These are phyloP conservation scores for Kalaharituber pfeilii DNA, from an alignment of 2,329 filamentous ascomycete genomes.

Conservation along the genomic window DNA sequence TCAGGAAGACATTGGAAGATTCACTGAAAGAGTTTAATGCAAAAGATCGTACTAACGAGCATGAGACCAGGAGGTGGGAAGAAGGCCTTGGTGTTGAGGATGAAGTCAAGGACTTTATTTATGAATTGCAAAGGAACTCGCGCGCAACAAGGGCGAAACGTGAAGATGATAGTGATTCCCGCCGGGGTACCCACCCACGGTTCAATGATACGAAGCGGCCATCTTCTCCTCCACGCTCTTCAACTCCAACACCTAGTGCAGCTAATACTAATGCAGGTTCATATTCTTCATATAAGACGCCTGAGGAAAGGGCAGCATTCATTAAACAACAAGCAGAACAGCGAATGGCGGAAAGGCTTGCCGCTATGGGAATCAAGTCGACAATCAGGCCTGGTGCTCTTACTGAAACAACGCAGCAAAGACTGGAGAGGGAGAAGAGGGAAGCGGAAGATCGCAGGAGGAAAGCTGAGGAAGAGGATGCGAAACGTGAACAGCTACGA, in stretches of 20 bases:
- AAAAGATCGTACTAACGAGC: constrained; percentile 16
- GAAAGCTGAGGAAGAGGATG: constrained; percentile 88
- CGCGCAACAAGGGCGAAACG: constrained; percentile 38
- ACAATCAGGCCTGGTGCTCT: constrained; percentile 13
- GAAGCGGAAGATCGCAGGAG: constrained; percentile 75
- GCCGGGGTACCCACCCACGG: constrained; percentile 10
- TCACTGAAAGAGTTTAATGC: constrained; percentile 70
- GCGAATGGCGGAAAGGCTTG: constrained; percentile 89
- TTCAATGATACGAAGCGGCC: constrained; percentile 24
- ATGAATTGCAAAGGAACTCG: constrained; percentile 77
- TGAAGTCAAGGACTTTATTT: constrained; percentile 94
- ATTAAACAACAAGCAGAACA: constrained; percentile 96
- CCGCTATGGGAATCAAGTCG: constrained; percentile 78
- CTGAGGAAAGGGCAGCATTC: constrained; percentile 84
- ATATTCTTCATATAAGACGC: constrained; percentile 71
- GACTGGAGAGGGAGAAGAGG: constrained; percentile 69
- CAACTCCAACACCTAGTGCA: constrained; percentile 35
- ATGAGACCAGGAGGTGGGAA: constrained; percentile 52
- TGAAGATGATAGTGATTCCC: constrained; percentile 15
- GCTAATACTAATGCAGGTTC: constrained; percentile 40
- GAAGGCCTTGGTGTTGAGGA: constrained; percentile 92
- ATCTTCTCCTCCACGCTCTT: constrained; percentile 36
- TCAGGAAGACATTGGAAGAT: constrained; percentile 67
- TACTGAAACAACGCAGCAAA: constrained; percentile 58
- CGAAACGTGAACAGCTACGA: constrained; percentile 69